Percentiles rank a stretch among this genome's conserved stretches.
These are phyloP conservation scores for Hemerocallis citrina DNA, from an alignment of 106 monocot species.

Conservation along the genomic window DNA sequence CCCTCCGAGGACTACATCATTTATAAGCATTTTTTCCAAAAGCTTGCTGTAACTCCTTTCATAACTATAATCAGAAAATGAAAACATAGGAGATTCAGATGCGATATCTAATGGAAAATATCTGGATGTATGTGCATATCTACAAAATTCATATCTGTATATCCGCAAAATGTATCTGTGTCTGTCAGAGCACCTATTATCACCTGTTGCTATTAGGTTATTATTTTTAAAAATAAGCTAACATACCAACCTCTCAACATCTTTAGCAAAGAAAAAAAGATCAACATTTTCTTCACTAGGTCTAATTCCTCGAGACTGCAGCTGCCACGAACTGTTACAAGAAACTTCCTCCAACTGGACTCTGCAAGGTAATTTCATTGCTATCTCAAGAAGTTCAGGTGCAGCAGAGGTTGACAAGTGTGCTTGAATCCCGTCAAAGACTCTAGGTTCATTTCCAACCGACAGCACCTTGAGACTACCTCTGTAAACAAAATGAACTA, in stretches of 20 bases:
- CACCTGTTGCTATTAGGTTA: no score
- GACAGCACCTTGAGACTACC: slow-evolving; percentile 61
- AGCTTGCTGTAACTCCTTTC: slow-evolving; percentile 64
- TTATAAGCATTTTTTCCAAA: slow-evolving; percentile 53
- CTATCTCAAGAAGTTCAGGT: slow-evolving; percentile 57
- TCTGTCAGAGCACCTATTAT: no score
- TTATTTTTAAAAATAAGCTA: slow-evolving; percentile 16
- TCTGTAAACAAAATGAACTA: slow-evolving; percentile 55
- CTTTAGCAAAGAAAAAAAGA: slow-evolving; percentile 88
- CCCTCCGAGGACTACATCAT: slow-evolving; percentile 72
- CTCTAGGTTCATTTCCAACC: slow-evolving; percentile 21
- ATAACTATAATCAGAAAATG: slow-evolving; percentile 43
- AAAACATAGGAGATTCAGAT: slow-evolving; percentile 2
- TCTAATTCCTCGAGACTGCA: slow-evolving; percentile 34
- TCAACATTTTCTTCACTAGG: slow-evolving; percentile 74
- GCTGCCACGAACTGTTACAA: slow-evolving; percentile 39
- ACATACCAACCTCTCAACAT: slow-evolving; percentile 50
- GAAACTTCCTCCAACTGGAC: slow-evolving; percentile 58
- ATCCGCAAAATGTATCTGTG: slow-evolving; percentile 61
- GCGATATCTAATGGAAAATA: slow-evolving; percentile 1
- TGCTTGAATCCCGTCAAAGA: slow-evolving; percentile 68
- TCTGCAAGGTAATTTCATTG: slow-evolving; percentile 39
- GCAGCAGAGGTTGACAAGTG: slow-evolving; percentile 72
- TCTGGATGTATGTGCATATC: slow-evolving; percentile 68
- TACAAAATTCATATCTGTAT: slow-evolving; percentile 50